Conservation (phyloP, 2,329 filamentous ascomycete species). For the Trichoderma hamatum region DNA sequence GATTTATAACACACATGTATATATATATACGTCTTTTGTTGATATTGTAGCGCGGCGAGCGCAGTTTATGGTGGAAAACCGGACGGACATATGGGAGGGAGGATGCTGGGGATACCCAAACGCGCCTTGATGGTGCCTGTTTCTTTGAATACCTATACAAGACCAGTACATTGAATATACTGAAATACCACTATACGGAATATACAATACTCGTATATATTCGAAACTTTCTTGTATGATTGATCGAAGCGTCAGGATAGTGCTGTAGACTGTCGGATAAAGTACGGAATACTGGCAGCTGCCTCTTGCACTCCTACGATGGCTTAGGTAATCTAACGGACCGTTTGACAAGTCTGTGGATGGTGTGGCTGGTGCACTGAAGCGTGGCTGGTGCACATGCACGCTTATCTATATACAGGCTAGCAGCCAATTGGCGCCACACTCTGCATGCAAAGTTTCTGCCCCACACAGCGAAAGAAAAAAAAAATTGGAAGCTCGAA, state of each 20-base stretch:
- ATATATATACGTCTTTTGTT: conserved; percentile 20
- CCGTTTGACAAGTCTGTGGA: neutral
- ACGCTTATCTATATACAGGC: neutral
- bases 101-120: conserved; percentile 15
- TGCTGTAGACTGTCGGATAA: neutral
- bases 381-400: conserved; percentile 1
- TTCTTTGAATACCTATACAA: neutral
- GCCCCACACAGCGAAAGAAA: conserved; percentile 30
- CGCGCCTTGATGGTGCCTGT: conserved; percentile 9
- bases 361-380: conserved; percentile 22
- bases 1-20: conserved; percentile 3
- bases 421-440: conserved; percentile 29
- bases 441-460: conserved; percentile 25
- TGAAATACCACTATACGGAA: too few relatives aligned
- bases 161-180: neutral
- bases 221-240: neutral
- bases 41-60: neutral
- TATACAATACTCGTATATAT: neutral
- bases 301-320: neutral
- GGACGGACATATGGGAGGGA: neutral
- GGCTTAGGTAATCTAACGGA: too few relatives aligned
- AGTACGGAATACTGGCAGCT: neutral
- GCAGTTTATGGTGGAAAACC: neutral
- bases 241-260: neutral
- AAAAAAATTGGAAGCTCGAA: conserved; percentile 33